These are phyloP conservation scores for sunflower (Helianthus annuus) DNA, from an alignment of 129 eudicot genomes.

Conservation along the genomic window DNA sequence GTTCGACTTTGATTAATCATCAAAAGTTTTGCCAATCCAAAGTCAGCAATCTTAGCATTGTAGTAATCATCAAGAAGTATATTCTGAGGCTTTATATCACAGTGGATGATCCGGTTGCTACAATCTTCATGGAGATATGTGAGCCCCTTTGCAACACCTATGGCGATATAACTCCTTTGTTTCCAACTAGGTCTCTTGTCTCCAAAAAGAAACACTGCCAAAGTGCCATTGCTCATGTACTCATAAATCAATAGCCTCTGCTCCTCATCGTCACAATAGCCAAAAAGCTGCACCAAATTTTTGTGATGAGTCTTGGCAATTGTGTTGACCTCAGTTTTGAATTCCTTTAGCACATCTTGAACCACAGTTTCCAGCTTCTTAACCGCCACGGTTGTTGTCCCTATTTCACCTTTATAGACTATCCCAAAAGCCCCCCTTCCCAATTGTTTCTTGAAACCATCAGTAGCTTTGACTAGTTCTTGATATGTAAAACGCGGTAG, in stretches of 20 bases:
- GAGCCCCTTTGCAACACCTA: no score
- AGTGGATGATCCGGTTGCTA: no score
- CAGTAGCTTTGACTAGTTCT: conserved; percentile 53
- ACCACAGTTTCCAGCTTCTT: conserved; percentile 36
- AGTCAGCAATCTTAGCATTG: no score
- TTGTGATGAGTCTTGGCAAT: conserved; percentile 52
- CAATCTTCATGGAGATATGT: no score
- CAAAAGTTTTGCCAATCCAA: no score
- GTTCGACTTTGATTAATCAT: no score
- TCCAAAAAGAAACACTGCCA: conserved; percentile 42
- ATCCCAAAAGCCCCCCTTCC: conserved; percentile 47
- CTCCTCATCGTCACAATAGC: conserved; percentile 47
- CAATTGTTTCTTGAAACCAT: conserved; percentile 46
- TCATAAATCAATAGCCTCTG: conserved; percentile 46
- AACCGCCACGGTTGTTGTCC: conserved; percentile 26
- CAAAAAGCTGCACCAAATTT: conserved; percentile 50
- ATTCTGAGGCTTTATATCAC: no score
- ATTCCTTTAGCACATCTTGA: conserved; percentile 38
- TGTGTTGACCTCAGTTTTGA: neutral
- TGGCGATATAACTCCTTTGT: no score
- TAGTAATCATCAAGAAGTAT: no score
- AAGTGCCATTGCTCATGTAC: conserved; percentile 46
- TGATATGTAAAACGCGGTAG: conserved; percentile 38
- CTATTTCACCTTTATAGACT: conserved; percentile 44
- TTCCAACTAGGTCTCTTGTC: conserved; percentile 25